Conservation (phyloP, 1,139 yeast species). For the Lodderomyces margitis region DNA sequence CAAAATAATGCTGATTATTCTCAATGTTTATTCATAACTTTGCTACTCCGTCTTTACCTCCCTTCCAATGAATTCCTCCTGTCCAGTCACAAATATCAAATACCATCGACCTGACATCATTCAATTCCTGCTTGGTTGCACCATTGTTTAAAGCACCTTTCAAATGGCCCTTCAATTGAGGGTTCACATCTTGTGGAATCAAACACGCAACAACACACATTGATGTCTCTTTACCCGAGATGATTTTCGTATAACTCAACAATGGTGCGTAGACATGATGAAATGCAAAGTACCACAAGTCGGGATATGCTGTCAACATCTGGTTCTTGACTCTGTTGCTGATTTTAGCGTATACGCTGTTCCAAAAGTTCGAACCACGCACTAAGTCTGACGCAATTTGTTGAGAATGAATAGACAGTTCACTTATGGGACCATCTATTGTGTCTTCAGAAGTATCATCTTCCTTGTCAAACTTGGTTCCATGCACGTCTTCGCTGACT, state of each 20-base stretch:
- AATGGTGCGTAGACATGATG: slow-evolving; percentile 78
- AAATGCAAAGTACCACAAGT: slow-evolving; percentile 71
- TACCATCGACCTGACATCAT: slow-evolving; percentile 59
- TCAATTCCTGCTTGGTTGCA: slow-evolving; percentile 62
- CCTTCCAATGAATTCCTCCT: slow-evolving; percentile 51
- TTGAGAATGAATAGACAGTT: slow-evolving; percentile 28
- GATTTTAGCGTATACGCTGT: slow-evolving; percentile 71
- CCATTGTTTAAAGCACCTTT: slow-evolving; percentile 84
- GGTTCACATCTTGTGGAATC: slow-evolving; percentile 93
- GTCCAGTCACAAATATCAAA: slow-evolving; percentile 72
- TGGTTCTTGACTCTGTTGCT: slow-evolving; percentile 66
- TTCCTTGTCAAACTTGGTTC: slow-evolving; percentile 28
- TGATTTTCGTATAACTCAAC: slow-evolving; percentile 62
- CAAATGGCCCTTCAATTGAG: slow-evolving; percentile 87
- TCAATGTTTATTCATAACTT: slow-evolving; percentile 41
- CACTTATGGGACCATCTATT: slow-evolving; percentile 43
- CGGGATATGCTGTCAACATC: slow-evolving; percentile 76
- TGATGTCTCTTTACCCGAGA: slow-evolving; percentile 70
- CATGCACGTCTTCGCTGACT: slow-evolving; percentile 42
- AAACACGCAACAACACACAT: slow-evolving; percentile 75
- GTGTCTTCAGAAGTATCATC: slow-evolving; percentile 30
- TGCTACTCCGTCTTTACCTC: slow-evolving; percentile 63
- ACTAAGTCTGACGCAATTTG: slow-evolving; percentile 30
- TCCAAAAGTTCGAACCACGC: slow-evolving; percentile 72
- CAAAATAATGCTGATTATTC: too few species aligned